Conservation (phyloP, 2,329 filamentous ascomycete genomes). For the Verticillium zaregamsianum region DNA sequence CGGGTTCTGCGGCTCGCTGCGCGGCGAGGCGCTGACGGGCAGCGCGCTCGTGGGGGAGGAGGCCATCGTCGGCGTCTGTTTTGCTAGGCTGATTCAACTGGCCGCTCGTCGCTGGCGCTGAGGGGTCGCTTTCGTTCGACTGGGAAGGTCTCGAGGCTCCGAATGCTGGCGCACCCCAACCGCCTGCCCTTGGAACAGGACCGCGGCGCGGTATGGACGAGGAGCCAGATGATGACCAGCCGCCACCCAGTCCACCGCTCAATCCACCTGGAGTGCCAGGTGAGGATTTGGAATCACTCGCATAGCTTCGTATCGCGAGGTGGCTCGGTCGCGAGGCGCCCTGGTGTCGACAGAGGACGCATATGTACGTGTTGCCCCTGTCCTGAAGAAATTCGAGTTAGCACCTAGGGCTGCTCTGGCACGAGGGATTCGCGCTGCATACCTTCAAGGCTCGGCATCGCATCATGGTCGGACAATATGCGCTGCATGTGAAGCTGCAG, state of each 20-base stretch:
- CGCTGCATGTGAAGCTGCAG: constrained; percentile 8
- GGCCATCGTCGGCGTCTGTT: constrained; percentile 9
- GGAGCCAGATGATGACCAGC: neutral
- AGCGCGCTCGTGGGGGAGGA: constrained; percentile 34
- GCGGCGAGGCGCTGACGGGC: constrained; percentile 22
- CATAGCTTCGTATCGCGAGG: constrained; percentile 9
- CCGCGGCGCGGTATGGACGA: neutral
- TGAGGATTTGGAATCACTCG: constrained; percentile 3
- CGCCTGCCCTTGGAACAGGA: neutral
- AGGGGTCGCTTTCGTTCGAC: neutral
- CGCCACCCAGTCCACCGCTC: neutral
- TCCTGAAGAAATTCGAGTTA: constrained; percentile 19
- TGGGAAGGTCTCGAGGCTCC: neutral
- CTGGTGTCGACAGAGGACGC: constrained; percentile 31
- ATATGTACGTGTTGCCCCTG: constrained; percentile 34
- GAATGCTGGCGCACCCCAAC: constrained; percentile 8
- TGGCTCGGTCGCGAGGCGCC: constrained; percentile 4
- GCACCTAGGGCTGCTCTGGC: constrained; percentile 2
- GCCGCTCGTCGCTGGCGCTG: neutral
- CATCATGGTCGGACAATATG: constrained; percentile 29
- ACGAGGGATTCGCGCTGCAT: constrained; percentile 5
- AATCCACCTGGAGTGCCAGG: neutral
- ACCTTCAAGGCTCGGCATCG: constrained; percentile 37
- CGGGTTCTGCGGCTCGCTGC: neutral
- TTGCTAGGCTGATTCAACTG: neutral